phyloP scores from a whole-genome alignment of 192 early-diverging fungal species.

The Polychytrium aggregatum region DNA sequence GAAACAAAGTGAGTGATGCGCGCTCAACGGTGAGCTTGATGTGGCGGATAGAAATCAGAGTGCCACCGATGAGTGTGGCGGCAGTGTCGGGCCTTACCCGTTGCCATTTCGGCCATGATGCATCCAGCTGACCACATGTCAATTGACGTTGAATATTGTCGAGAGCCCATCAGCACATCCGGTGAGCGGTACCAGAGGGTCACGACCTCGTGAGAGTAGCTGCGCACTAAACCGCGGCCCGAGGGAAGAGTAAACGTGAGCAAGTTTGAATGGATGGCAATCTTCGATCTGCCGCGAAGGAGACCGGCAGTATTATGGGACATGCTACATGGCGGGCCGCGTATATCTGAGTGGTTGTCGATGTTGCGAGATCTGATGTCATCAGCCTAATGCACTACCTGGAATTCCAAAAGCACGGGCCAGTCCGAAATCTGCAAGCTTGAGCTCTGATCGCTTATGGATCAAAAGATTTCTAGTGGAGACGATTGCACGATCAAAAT shows the following conservation, averaged over 20 bases:
- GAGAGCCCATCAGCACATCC: slow-evolving; percentile 87
- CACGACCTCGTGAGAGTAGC: slow-evolving; percentile 88
- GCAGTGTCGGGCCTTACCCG: slow-evolving; percentile 74
- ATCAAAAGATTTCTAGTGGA: slow-evolving; percentile 76
- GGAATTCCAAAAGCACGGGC: slow-evolving; percentile 96
- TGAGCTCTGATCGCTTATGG: slow-evolving; percentile 60
- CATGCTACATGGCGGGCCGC: too few species aligned
- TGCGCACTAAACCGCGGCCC: slow-evolving; percentile 16
- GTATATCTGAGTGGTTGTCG: neutral
- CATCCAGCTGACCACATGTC: slow-evolving; percentile 96
- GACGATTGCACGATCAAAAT: slow-evolving; percentile 54
- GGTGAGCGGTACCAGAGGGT: slow-evolving; percentile 96
- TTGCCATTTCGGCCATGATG: slow-evolving; percentile 60
- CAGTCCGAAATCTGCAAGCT: slow-evolving; percentile 83
- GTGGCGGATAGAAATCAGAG: neutral
- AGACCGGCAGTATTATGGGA: too few species aligned
- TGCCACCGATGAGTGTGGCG: neutral
- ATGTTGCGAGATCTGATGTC: neutral
- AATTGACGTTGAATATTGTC: slow-evolving; percentile 85
- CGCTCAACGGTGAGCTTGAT: too few species aligned
- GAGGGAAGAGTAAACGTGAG: neutral
- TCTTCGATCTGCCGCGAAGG: too few species aligned
- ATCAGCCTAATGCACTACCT: slow-evolving; percentile 25
- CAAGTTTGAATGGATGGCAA: slow-evolving; percentile 1
- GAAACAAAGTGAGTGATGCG: too few species aligned